These are phyloP conservation scores for Penicillium sp. DNA, from an alignment of 2,329 filamentous ascomycete species.

Conservation along the genomic window DNA sequence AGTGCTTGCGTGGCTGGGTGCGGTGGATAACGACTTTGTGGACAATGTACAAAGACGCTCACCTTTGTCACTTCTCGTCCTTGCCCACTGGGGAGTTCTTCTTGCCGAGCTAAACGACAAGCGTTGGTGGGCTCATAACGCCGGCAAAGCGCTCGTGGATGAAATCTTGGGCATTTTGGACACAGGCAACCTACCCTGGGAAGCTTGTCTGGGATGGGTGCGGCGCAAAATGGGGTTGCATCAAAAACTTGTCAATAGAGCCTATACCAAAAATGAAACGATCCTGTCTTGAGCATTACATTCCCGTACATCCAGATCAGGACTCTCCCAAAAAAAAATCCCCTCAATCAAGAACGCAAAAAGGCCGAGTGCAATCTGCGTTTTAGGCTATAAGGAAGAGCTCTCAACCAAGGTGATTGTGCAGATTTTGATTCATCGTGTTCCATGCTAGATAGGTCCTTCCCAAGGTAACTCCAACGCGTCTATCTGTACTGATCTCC, in stretches of 20 bases:
- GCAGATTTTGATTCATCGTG: too few relatives aligned
- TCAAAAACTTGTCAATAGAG: not conserved
- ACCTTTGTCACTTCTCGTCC: slow-evolving; percentile 20
- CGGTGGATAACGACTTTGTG: slow-evolving; percentile 20
- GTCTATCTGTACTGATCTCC: too few relatives aligned
- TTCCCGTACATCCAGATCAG: too few relatives aligned
- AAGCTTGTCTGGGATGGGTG: slow-evolving; percentile 9
- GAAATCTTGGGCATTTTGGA: slow-evolving; percentile 6
- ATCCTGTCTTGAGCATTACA: too few relatives aligned
- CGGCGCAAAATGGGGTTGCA: not conserved
- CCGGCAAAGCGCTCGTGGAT: slow-evolving; percentile 17
- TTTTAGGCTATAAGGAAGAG: too few relatives aligned
- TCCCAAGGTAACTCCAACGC: too few relatives aligned
- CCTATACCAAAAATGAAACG: too few relatives aligned
- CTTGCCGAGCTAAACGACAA: slow-evolving; percentile 16
- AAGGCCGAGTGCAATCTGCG: too few relatives aligned
- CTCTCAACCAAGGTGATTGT: too few relatives aligned
- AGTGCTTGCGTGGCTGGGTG: slow-evolving; percentile 24
- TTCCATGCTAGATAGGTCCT: too few relatives aligned
- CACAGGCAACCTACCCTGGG: slow-evolving; percentile 7
- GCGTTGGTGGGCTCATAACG: slow-evolving; percentile 24
- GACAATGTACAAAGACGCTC: slow-evolving; percentile 12
- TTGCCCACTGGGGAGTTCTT: slow-evolving; percentile 25
- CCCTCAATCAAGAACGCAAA: too few relatives aligned
- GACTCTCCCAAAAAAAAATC: too few relatives aligned